These are phyloP conservation scores for Verticillium dahliae DNA, from an alignment of 2,329 filamentous ascomycete genomes.

Conservation along the genomic window DNA sequence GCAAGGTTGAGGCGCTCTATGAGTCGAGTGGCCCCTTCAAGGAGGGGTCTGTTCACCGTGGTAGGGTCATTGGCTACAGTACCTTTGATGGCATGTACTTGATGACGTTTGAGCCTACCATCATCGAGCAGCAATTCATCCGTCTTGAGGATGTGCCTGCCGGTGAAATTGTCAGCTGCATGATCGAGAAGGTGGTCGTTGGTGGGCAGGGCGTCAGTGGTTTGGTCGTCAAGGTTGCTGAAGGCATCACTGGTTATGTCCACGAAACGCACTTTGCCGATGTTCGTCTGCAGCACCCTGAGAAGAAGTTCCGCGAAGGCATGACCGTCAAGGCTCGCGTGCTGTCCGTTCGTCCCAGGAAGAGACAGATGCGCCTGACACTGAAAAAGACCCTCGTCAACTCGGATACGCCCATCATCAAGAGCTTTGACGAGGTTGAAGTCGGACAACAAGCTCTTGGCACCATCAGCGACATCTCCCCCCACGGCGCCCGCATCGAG, in stretches of 20 bases:
- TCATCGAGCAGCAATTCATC: conserved; percentile 83
- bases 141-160: conserved; percentile 85
- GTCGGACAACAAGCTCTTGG: conserved; percentile 76
- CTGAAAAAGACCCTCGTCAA: conserved; percentile 94
- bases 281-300: conserved; percentile 79
- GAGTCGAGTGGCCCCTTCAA: conserved; percentile 73
- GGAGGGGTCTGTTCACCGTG: conserved; percentile 69
- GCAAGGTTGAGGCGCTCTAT: conserved; percentile 78
- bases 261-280: conserved; percentile 86
- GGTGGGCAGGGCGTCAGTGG: conserved; percentile 73
- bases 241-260: conserved; percentile 84
- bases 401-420: conserved; percentile 74
- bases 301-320: conserved; percentile 91
- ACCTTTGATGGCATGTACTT: conserved; percentile 79
- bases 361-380: conserved; percentile 76
- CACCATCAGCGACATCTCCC: conserved; percentile 75
- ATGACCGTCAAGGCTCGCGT: conserved; percentile 80
- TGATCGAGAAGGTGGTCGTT: conserved; percentile 77
- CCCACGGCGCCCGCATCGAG: conserved; percentile 78
- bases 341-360: conserved; percentile 68
- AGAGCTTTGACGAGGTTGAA: conserved; percentile 66
- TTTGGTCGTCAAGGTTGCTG: conserved; percentile 74
- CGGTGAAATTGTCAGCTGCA: conserved; percentile 74
- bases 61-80: conserved; percentile 81
- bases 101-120: conserved; percentile 72